Evolutionary conservation across 2,329 filamentous ascomycete genomes (phyloP).

Genomic region (Alternaria ethzedia): DNA sequence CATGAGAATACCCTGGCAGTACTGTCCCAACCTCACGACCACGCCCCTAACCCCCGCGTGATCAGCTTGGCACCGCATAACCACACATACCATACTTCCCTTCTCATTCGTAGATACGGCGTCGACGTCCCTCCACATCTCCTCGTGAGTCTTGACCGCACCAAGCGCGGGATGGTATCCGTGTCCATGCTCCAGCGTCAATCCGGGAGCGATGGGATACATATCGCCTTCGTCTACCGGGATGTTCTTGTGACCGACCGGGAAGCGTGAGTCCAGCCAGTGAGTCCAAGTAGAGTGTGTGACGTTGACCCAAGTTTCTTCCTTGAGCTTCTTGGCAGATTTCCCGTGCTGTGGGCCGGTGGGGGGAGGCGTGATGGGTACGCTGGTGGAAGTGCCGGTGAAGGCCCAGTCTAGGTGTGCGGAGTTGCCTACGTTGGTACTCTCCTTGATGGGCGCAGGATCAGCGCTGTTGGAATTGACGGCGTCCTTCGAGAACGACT

Average conservation of each 20-base stretch:
- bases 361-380: neutral
- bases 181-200: slow-evolving; percentile 59
- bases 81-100: slow-evolving; percentile 37
- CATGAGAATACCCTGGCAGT: slow-evolving; percentile 64
- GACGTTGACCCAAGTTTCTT: slow-evolving; percentile 9
- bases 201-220: slow-evolving; percentile 45
- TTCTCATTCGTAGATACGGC: slow-evolving; percentile 27
- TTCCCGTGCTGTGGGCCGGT: neutral
- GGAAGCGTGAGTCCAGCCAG: slow-evolving; percentile 64
- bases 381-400: slow-evolving; percentile 57
- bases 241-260: slow-evolving; percentile 37
- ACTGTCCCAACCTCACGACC: slow-evolving; percentile 61
- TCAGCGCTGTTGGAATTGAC: neutral
- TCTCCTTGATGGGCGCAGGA: slow-evolving; percentile 5
- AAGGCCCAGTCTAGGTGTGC: slow-evolving; percentile 69
- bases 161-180: slow-evolving; percentile 67
- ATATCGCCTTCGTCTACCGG: slow-evolving; percentile 64
- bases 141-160: slow-evolving; percentile 64
- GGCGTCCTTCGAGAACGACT: slow-evolving; percentile 14
- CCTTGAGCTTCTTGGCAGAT: neutral
- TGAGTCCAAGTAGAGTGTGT: slow-evolving; percentile 60
- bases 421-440: slow-evolving; percentile 21
- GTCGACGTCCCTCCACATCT: slow-evolving; percentile 65
- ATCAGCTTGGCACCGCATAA: slow-evolving; percentile 51
- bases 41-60: slow-evolving; percentile 54